Percentiles rank a stretch among this genome's conserved stretches.
These are phyloP conservation scores for Gamarada debralockiae DNA, from an alignment of 495 filamentous ascomycete species.

Conservation along the genomic window DNA sequence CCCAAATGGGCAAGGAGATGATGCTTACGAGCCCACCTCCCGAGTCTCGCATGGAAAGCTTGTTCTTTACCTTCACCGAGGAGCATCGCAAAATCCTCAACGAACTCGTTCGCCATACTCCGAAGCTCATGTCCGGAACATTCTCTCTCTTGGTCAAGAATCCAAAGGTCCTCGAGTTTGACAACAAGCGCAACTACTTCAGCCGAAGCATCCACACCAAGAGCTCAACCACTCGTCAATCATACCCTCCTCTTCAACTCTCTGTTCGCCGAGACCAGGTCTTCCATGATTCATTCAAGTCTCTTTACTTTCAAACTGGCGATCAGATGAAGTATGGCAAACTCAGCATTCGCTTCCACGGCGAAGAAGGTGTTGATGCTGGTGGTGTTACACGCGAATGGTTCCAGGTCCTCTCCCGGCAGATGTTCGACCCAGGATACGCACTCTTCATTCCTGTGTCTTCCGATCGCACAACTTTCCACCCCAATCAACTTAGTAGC, in stretches of 20 bases:
- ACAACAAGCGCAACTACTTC: constrained; percentile 99
- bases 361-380: constrained; percentile 96
- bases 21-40: constrained; percentile 72
- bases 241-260: constrained; percentile 74
- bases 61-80: constrained; percentile 99
- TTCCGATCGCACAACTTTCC: constrained; percentile 98
- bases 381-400: constrained; percentile 98
- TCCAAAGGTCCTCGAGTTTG: constrained; percentile 97
- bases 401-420: constrained; percentile 95
- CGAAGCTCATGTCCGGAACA: constrained; percentile 96
- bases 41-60: constrained; percentile 75
- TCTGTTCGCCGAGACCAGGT: constrained; percentile 89
- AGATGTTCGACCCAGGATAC: constrained; percentile 99
- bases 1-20: constrained; percentile 56
- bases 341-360: constrained; percentile 93
- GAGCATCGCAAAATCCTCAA: constrained; percentile 98
- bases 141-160: constrained; percentile 97
- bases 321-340: constrained; percentile 99
- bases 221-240: constrained; percentile 48
- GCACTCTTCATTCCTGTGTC: constrained; percentile 94
- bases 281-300: constrained; percentile 97
- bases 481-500: constrained; percentile 87
- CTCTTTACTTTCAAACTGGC: constrained; percentile 88
- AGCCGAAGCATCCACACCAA: constrained; percentile 85
- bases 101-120: constrained; percentile 93